Evolutionary conservation across 2,329 filamentous ascomycete genomes (phyloP).

Genomic region (Fusarium sp.): DNA sequence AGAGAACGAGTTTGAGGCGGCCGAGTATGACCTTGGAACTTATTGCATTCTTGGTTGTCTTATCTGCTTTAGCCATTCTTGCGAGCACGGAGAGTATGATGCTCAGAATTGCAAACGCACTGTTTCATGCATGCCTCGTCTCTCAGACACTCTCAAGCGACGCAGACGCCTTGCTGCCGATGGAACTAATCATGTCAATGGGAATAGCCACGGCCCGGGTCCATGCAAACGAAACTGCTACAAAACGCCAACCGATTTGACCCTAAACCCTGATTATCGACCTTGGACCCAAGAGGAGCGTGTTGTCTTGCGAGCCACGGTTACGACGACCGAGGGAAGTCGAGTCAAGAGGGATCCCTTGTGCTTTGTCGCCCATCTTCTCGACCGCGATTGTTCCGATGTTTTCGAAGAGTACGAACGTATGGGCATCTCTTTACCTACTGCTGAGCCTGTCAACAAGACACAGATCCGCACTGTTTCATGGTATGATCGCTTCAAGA

Average conservation of each 20-base stretch:
- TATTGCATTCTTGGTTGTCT: conserved; percentile 64
- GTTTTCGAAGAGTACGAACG: conserved; percentile 50
- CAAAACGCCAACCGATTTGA: conserved; percentile 36
- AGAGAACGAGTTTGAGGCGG: conserved; percentile 50
- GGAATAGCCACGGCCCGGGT: conserved; percentile 13
- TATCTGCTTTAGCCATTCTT: conserved; percentile 67
- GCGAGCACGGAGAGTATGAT: conserved; percentile 67
- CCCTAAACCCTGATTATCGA: conserved; percentile 15
- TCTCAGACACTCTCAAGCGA: conserved; percentile 47
- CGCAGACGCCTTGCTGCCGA: conserved; percentile 32
- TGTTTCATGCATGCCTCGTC: conserved; percentile 56
- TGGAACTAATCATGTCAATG: conserved; percentile 24
- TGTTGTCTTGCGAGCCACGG: conserved; percentile 57
- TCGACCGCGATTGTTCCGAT: conserved; percentile 62
- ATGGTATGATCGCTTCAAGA: conserved; percentile 66
- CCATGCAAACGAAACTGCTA: conserved; percentile 57
- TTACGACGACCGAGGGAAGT: conserved; percentile 53
- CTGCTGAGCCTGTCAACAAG: conserved; percentile 41
- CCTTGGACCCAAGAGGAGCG: conserved; percentile 61
- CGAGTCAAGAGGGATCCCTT: conserved; percentile 53
- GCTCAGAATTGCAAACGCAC: conserved; percentile 61
- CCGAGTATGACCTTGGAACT: conserved; percentile 60
- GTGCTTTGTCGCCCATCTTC: conserved; percentile 59
- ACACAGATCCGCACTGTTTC: conserved; percentile 55
- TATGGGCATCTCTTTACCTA: conserved; percentile 41